Evolutionary conservation across 1,284 basidiomycete species (phyloP).

Genomic region (Phellopilus nigrolimitatus): DNA sequence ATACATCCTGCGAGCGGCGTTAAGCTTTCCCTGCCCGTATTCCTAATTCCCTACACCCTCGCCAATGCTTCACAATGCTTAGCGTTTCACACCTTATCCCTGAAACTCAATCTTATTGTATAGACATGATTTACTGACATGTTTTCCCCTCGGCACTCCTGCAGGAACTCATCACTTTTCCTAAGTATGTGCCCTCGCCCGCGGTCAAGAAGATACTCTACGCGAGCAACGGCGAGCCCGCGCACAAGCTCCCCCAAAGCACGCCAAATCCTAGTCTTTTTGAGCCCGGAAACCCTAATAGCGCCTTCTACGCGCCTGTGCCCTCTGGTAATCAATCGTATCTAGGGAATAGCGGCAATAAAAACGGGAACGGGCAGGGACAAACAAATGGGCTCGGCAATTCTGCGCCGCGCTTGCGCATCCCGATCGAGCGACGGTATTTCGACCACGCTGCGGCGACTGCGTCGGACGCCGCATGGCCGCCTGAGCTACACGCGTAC

Average conservation of each 20-base stretch:
- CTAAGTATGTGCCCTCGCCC: slow-evolving; percentile 64
- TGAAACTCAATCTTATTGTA: not conserved
- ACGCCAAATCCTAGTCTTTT: slow-evolving; percentile 64
- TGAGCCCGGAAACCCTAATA: slow-evolving; percentile 14
- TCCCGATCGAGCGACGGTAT: slow-evolving; percentile 80
- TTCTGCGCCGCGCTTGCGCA: slow-evolving; percentile 47
- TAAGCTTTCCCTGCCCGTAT: too few species aligned
- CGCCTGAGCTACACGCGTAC: slow-evolving; percentile 92
- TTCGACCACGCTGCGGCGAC: slow-evolving; percentile 65
- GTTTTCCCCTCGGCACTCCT: slow-evolving; percentile 14
- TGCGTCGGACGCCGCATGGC: slow-evolving; percentile 69
- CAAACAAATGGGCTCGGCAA: slow-evolving; percentile 31
- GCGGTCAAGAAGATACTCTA: slow-evolving; percentile 68
- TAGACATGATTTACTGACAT: not conserved
- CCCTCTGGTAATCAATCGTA: too few species aligned
- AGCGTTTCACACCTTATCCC: too few species aligned
- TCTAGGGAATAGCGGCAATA: slow-evolving; percentile 25
- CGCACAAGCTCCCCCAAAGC: slow-evolving; percentile 51
- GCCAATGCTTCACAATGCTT: too few species aligned
- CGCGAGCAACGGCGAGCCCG: slow-evolving; percentile 36
- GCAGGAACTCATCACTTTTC: slow-evolving; percentile 86
- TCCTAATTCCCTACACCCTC: too few species aligned
- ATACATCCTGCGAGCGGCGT: too few species aligned
- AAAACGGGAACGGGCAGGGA: slow-evolving; percentile 24
- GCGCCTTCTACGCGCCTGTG: slow-evolving; percentile 14